Evolutionary conservation across 2,329 filamentous ascomycete species (phyloP), one percentile per base, ranked within the genome.

Genomic region (Exserohilum turcica): DNA sequence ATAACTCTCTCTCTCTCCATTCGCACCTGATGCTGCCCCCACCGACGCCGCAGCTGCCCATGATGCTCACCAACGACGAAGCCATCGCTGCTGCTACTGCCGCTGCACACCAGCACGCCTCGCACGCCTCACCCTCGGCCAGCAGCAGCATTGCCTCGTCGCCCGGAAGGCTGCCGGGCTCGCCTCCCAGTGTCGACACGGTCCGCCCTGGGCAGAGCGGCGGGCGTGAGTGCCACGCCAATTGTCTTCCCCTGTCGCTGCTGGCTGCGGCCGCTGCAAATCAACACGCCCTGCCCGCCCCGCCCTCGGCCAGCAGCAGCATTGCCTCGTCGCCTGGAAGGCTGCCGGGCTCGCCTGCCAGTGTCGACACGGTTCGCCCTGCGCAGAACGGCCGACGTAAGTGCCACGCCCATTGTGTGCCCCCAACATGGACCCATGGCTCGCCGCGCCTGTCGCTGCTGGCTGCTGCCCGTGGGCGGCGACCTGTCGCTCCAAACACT

Each of bases 11-110:
- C 38, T 28, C 42, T 37, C 5, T 50, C 35, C 49, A 48, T 56
- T 49, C 54, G 56, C 48, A 47, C 52, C 9, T 19, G 38, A 16
- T 6, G 35, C 9, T 16, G 35, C 18, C 35, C 35, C 35, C 35
- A 16, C 38, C 13, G 9, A 52, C 27, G 32, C 31, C 49, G 48
- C 57, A 47, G 40, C 52, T 42, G 43, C 43, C 18, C 52, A 55
- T 46, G 54, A 67, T 69, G 65, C 57, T 57, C 43, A 48, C 57
- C 50, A 58, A 64, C 44, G 48, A 12, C 29, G 33, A 40, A 19
- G 35, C 15, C 18, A 5, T 15, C 18, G 24, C 35, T 10, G 35
- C 38, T 35, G 33, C n/a, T 16, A 2, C 7, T 16, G 3, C 33
- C 9, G n/a, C 38, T 24, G 21, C 21, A 5, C 21, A 24, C 4